phyloP scores from a whole-genome alignment of 371 early-diverging fungal species.

The Mortierella sp. region DNA sequence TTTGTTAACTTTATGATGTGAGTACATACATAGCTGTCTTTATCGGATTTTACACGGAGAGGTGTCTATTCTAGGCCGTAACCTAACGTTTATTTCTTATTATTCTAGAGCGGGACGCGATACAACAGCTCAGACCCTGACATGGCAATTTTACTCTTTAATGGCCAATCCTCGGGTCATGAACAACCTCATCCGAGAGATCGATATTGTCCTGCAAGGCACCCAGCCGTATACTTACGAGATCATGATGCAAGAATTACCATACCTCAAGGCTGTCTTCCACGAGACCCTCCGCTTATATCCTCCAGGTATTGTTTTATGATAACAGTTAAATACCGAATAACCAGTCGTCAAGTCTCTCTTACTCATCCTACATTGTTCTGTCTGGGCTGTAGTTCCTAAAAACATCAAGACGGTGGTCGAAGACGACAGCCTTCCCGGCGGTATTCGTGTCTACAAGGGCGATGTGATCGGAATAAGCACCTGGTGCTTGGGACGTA shows the following conservation, averaged over 20 bases:
- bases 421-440: slow-evolving; percentile 72
- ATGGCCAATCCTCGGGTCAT: slow-evolving; percentile 47
- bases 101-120: slow-evolving; percentile 57
- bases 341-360: too few species aligned
- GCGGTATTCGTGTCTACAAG: slow-evolving; percentile 66
- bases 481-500: slow-evolving; percentile 60
- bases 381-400: slow-evolving; percentile 15
- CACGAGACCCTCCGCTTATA: slow-evolving; percentile 43
- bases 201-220: slow-evolving; percentile 28
- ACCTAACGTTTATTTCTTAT: too few species aligned
- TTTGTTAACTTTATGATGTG: slow-evolving; percentile 50
- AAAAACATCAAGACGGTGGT: slow-evolving; percentile 31
- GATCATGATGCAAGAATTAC: slow-evolving; percentile 37
- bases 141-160: slow-evolving; percentile 50
- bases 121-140: slow-evolving; percentile 61
- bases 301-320: slow-evolving; percentile 23
- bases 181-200: slow-evolving; percentile 35
- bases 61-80: too few species aligned
- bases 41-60: too few species aligned
- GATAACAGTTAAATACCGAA: too few species aligned
- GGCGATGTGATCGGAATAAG: slow-evolving; percentile 64
- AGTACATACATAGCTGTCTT: not conserved
- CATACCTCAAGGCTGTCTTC: slow-evolving; percentile 41
- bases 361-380: too few species aligned
- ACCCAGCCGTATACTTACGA: slow-evolving; percentile 45